Evolutionary conservation across 2,329 filamentous ascomycete species (phyloP).

Genomic region (Clathrospora elynae): DNA sequence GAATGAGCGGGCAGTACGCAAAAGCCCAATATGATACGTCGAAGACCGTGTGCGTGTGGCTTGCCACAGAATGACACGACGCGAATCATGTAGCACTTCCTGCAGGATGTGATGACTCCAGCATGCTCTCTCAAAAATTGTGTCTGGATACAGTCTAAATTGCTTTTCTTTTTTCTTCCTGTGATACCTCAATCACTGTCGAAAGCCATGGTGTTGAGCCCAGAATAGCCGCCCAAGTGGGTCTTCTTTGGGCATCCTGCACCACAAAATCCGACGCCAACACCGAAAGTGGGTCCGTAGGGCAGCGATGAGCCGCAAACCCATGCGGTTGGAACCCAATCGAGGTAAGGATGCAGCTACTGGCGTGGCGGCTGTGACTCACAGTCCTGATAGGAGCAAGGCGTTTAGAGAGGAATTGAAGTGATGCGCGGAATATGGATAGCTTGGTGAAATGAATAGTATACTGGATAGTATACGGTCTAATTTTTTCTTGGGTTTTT

Average conservation of each 20-base stretch:
- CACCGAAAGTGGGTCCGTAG: constrained; percentile 33
- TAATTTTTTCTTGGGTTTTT: constrained; percentile 7
- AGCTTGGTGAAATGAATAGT: constrained; percentile 3
- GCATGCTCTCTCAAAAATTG: too few relatives aligned
- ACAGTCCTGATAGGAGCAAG: constrained; percentile 19
- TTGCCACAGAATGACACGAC: too few relatives aligned
- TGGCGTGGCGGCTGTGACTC: constrained; percentile 27
- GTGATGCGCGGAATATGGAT: constrained; percentile 16
- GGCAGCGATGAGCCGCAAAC: constrained; percentile 35
- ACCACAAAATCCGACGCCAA: constrained; percentile 21
- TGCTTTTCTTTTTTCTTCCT: constrained; percentile 5
- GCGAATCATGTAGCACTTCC: too few relatives aligned
- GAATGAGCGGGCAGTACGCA: too few relatives aligned
- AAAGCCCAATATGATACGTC: too few relatives aligned
- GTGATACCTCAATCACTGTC: constrained; percentile 7
- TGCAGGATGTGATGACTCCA: too few relatives aligned
- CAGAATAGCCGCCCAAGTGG: constrained; percentile 33
- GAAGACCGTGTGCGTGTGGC: too few relatives aligned
- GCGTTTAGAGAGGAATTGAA: constrained; percentile 17
- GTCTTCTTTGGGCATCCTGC: constrained; percentile 28
- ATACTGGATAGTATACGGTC: constrained; percentile 1
- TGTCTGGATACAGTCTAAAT: constrained; percentile 1
- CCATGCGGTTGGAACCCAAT: constrained; percentile 31
- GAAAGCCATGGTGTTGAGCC: constrained; percentile 10
- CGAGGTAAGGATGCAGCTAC: constrained; percentile 20